Conservation (phyloP, 345 rosid genomes). For the Pistacia integerrima region DNA sequence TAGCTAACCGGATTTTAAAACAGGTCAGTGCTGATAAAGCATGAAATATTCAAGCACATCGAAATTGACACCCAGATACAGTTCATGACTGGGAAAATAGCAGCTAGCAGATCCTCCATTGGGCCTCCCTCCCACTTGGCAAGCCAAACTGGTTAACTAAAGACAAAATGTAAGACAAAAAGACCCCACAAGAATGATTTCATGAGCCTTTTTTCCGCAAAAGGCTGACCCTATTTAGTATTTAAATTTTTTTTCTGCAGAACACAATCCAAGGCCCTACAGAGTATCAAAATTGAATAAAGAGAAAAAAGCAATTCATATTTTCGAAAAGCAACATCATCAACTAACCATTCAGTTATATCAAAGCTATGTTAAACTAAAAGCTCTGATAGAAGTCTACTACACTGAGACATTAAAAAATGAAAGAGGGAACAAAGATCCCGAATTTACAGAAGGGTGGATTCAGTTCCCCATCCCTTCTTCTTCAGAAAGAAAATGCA, state of each 20-base stretch:
- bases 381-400: constrained; percentile 11
- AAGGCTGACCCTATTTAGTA: constrained; percentile 2
- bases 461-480: constrained; percentile 40
- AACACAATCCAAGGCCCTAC: constrained; percentile 31
- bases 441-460: constrained; percentile 39
- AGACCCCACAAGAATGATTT: constrained; percentile 28
- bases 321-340: neutral
- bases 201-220: constrained; percentile 15
- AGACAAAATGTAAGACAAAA: constrained; percentile 4
- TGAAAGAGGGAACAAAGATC: constrained; percentile 30
- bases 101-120: neutral
- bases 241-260: neutral
- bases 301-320: neutral
- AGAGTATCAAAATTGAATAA: constrained; percentile 23
- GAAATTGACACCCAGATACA: neutral
- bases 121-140: neutral
- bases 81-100: neutral
- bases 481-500: constrained; percentile 25
- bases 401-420: constrained; percentile 2
- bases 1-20: no score
- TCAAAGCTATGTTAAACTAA: constrained; percentile 3
- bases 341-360: neutral
- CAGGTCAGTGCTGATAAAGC: no score
- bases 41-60: neutral
- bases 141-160: neutral